Evolutionary conservation across 352 stramenopile species (phyloP).

Genomic region (Globisporangium paroecandrum): DNA sequence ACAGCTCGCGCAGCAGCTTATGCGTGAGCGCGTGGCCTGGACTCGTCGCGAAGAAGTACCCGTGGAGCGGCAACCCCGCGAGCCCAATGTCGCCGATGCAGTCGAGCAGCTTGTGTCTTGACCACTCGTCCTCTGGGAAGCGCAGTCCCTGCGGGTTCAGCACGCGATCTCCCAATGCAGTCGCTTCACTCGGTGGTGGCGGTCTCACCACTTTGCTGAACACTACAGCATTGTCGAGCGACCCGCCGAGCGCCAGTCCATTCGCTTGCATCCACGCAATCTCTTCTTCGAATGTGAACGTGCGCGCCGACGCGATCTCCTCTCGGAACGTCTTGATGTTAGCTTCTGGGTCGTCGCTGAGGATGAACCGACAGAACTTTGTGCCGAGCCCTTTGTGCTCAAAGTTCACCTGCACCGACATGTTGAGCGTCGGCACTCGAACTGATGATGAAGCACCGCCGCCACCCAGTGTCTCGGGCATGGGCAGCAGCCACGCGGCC

Average conservation of each 20-base stretch:
- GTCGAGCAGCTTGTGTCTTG: slow-evolving; percentile 70
- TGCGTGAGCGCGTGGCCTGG: slow-evolving; percentile 67
- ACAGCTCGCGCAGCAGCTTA: slow-evolving; percentile 45
- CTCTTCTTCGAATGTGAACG: slow-evolving; percentile 75
- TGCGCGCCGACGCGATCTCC: slow-evolving; percentile 48
- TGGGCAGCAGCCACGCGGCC: slow-evolving; percentile 59
- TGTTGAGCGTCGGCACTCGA: slow-evolving; percentile 33
- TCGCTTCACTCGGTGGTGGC: background rate
- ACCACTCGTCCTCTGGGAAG: slow-evolving; percentile 58
- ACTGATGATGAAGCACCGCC: slow-evolving; percentile 11
- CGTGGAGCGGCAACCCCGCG: slow-evolving; percentile 49
- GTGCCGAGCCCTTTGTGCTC: slow-evolving; percentile 49
- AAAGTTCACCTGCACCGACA: slow-evolving; percentile 74
- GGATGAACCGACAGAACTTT: slow-evolving; percentile 35
- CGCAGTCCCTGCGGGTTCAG: slow-evolving; percentile 53
- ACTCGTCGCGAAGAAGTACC: slow-evolving; percentile 65
- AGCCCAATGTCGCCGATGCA: slow-evolving; percentile 65
- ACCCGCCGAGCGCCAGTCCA: slow-evolving; percentile 52
- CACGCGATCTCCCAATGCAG: slow-evolving; percentile 8
- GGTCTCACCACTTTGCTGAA: slow-evolving; percentile 25
- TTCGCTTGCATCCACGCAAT: slow-evolving; percentile 54
- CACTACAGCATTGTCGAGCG: slow-evolving; percentile 65
- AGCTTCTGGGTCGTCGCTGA: slow-evolving; percentile 28
- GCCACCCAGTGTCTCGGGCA: slow-evolving; percentile 22
- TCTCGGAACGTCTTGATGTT: slow-evolving; percentile 30